phyloP scores from a whole-genome alignment of 2,329 filamentous ascomycete species.

The Colletotrichum acutatum region DNA sequence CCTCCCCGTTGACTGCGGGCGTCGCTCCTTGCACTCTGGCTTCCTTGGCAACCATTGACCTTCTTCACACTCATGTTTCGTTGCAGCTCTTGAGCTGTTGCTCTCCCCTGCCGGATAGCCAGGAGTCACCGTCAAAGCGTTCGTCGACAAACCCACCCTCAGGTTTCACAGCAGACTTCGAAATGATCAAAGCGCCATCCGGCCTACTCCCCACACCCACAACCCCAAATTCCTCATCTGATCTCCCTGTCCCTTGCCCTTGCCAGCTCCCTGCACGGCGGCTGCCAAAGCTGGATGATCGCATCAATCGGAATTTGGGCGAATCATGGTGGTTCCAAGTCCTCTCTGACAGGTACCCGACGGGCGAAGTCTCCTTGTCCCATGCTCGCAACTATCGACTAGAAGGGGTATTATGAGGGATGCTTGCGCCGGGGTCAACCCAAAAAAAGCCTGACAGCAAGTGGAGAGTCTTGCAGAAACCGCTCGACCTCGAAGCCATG shows the following conservation, averaged over 20 bases:
- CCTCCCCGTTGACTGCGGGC: not conserved
- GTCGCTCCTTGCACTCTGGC: not conserved
- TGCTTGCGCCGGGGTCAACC: not conserved
- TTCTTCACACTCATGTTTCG: not conserved
- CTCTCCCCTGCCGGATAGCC: not conserved
- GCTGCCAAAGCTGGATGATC: slow-evolving; percentile 32
- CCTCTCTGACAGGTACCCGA: slow-evolving; percentile 21
- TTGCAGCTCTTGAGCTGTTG: not conserved
- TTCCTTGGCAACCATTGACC: not conserved
- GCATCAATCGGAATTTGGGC: slow-evolving; percentile 25
- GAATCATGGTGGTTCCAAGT: slow-evolving; percentile 26
- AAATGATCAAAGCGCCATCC: slow-evolving; percentile 32
- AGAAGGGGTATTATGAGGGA: slow-evolving; percentile 13
- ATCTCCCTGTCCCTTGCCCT: slow-evolving; percentile 20
- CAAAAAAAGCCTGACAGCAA: slow-evolving; percentile 13
- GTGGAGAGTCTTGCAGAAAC: slow-evolving; percentile 8
- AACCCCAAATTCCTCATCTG: slow-evolving; percentile 34
- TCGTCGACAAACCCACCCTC: slow-evolving; percentile 27
- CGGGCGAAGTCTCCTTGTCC: not conserved
- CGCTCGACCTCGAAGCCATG: slow-evolving; percentile 11
- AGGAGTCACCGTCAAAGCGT: slow-evolving; percentile 29
- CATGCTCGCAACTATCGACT: slow-evolving; percentile 22
- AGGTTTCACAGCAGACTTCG: slow-evolving; percentile 31
- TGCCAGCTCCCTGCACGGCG: slow-evolving; percentile 17
- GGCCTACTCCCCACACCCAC: slow-evolving; percentile 16